phyloP scores from a whole-genome alignment of 768 basidiomycete species.

The Trametes elegans region DNA sequence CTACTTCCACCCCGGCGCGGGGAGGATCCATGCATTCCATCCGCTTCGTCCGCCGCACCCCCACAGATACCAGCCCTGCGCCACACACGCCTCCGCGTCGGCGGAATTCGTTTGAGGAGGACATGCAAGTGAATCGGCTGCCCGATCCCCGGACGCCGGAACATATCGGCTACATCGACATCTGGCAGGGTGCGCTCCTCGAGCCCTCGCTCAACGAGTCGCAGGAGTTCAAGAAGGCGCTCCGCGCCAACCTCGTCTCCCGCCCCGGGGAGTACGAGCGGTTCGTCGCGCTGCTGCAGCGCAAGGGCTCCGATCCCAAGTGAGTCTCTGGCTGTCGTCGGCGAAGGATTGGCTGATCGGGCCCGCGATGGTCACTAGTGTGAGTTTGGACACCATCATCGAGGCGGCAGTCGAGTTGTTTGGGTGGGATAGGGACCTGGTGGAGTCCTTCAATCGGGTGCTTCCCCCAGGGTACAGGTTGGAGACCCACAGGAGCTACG shows the following conservation, averaged over 20 bases:
- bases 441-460: not conserved
- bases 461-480: constrained; percentile 4
- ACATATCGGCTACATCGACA: not conserved
- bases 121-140: not conserved
- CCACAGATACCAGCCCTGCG: not conserved
- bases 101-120: constrained; percentile 12
- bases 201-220: not conserved
- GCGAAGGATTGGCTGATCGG: not conserved
- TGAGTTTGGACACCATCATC: not conserved
- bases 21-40: too few relatives aligned
- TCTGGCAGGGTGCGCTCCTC: not conserved
- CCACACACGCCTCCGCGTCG: not conserved
- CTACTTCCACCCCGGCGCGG: too few relatives aligned
- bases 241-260: not conserved
- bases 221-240: not conserved
- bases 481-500: constrained; percentile 3
- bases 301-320: not conserved
- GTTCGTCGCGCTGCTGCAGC: not conserved
- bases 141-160: constrained; percentile 9
- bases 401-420: constrained; percentile 2
- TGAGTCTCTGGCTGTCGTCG: not conserved
- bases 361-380: not conserved
- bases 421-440: not conserved
- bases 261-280: not conserved
- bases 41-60: not conserved